Conservation (phyloP, 2,329 filamentous ascomycete species). For the Penicillium sp. region DNA sequence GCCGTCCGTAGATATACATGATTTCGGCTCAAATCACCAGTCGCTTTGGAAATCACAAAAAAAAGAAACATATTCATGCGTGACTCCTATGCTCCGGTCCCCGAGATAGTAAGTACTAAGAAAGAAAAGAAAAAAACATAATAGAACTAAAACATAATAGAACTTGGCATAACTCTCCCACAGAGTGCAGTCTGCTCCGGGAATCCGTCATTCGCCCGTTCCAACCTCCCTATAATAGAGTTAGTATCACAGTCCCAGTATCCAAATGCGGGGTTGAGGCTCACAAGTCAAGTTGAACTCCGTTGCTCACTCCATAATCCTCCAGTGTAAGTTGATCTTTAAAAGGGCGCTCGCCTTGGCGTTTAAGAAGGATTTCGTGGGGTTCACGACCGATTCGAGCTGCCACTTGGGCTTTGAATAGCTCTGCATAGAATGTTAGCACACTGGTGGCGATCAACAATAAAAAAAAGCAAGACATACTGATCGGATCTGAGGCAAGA, state of each 20-base stretch:
- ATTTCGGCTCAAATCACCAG: background rate
- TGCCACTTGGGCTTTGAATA: slow-evolving; percentile 90
- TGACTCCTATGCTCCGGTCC: slow-evolving; percentile 16
- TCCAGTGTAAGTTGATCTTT: slow-evolving; percentile 85
- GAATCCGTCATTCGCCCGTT: slow-evolving; percentile 44
- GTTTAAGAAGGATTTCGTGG: slow-evolving; percentile 86
- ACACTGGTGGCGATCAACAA: background rate
- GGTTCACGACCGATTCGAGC: slow-evolving; percentile 84
- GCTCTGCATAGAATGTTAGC: slow-evolving; percentile 42
- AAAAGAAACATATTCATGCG: slow-evolving; percentile 11
- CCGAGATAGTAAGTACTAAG: slow-evolving; percentile 8
- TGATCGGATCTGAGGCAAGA: slow-evolving; percentile 77
- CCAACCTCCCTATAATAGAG: slow-evolving; percentile 44
- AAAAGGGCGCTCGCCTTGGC: slow-evolving; percentile 89
- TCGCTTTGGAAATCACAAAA: slow-evolving; percentile 7
- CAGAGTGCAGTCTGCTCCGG: slow-evolving; percentile 9
- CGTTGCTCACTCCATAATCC: slow-evolving; percentile 93
- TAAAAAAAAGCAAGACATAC: slow-evolving; percentile 31
- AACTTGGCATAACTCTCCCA: slow-evolving; percentile 12
- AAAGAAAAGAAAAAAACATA: slow-evolving; percentile 14
- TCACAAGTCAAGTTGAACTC: slow-evolving; percentile 61
- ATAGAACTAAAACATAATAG: slow-evolving; percentile 10
- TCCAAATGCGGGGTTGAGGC: slow-evolving; percentile 16
- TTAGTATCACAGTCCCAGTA: slow-evolving; percentile 25
- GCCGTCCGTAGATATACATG: slow-evolving; percentile 4